Conservation (phyloP, 2,329 filamentous ascomycete genomes). For the Aspergillus sp. region DNA sequence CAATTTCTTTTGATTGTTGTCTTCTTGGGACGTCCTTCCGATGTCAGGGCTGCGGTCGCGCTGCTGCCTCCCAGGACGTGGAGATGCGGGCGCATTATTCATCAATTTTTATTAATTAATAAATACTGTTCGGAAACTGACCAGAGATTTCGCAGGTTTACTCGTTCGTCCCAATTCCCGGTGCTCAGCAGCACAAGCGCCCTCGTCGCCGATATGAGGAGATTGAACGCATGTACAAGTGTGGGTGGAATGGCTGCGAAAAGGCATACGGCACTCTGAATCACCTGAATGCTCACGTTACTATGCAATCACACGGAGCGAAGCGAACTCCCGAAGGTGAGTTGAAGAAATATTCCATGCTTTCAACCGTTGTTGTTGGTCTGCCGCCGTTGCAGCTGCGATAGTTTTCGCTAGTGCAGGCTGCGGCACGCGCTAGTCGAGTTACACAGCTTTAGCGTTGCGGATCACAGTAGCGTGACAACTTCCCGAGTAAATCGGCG, state of each 20-base stretch:
- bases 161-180: constrained; percentile 95
- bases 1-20: constrained; percentile 27
- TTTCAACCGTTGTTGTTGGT: constrained; percentile 2
- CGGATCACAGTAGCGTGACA: constrained; percentile 55
- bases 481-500: constrained; percentile 36
- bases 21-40: constrained; percentile 24
- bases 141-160: constrained; percentile 67
- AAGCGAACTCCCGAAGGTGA: constrained; percentile 97
- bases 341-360: constrained; percentile 27
- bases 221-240: constrained; percentile 99
- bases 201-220: constrained; percentile 93
- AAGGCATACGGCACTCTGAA: constrained; percentile 98
- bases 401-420: constrained; percentile 41
- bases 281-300: constrained; percentile 96
- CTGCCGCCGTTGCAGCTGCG: constrained; percentile 31
- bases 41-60: constrained; percentile 17
- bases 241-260: constrained; percentile 96
- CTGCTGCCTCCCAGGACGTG: constrained; percentile 13
- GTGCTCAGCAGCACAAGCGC: constrained; percentile 94
- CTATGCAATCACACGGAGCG: constrained; percentile 93
- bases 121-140: constrained; percentile 18
- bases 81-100: constrained; percentile 22
- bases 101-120: constrained; percentile 11
- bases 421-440: constrained; percentile 40
- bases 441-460: constrained; percentile 53